Evolutionary conservation across 2,329 filamentous ascomycete species (phyloP).

Genomic region (Ophiostoma sp.): DNA sequence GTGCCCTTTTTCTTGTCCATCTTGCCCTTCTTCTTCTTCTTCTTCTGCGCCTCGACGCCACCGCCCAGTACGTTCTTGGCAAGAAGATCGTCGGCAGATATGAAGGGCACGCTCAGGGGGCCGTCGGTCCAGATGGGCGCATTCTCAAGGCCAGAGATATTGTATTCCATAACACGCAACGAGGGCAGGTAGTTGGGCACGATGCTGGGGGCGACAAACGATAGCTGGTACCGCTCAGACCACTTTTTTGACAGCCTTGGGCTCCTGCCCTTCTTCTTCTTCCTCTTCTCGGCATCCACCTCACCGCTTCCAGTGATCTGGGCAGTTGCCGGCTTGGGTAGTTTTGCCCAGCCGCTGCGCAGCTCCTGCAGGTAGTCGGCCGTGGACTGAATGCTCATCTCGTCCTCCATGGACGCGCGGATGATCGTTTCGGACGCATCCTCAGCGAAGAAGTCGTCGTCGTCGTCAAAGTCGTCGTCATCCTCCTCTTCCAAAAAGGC

Average conservation of each 20-base stretch:
- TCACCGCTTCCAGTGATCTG: conserved; percentile 22
- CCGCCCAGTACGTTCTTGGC: not conserved
- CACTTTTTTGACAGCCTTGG: conserved; percentile 46
- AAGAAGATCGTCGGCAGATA: conserved; percentile 9
- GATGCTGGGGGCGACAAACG: conserved; percentile 76
- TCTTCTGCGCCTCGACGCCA: conserved; percentile 6
- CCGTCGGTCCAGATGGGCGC: conserved; percentile 42
- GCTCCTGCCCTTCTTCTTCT: conserved; percentile 30
- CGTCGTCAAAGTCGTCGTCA: conserved; percentile 33
- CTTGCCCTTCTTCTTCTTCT: conserved; percentile 20
- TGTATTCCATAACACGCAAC: conserved; percentile 88
- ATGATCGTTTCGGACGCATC: conserved; percentile 17
- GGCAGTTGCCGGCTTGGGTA: conserved; percentile 51
- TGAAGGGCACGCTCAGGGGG: conserved; percentile 23
- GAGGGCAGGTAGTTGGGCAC: conserved; percentile 92
- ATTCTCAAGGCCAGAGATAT: conserved; percentile 70
- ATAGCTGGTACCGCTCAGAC: conserved; percentile 78
- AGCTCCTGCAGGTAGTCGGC: conserved; percentile 74
- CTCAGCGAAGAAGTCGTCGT: not conserved
- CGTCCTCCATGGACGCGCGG: conserved; percentile 43
- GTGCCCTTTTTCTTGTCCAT: conserved; percentile 15
- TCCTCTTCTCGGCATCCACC: conserved; percentile 27
- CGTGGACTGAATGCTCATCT: conserved; percentile 61
- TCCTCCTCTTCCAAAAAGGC: conserved; percentile 6
- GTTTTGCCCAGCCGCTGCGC: conserved; percentile 66